Evolutionary conservation across 805 yeast genomes (phyloP).

Genomic region (Scheffersomyces lignosus): DNA sequence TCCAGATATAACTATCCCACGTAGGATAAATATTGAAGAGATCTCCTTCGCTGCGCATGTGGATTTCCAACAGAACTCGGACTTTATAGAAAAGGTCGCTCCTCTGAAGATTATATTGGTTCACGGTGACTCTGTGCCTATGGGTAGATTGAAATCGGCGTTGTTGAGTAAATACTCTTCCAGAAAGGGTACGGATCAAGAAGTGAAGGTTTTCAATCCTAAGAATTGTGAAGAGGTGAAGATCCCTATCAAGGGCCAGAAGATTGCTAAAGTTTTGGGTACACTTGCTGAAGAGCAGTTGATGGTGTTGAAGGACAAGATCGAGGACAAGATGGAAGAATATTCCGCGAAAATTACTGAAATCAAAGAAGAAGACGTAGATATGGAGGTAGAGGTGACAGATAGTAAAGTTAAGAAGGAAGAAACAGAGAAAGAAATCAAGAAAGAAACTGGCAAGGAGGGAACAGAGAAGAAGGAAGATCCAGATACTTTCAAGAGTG

Average conservation of each 20-base stretch:
- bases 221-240: slow-evolving; percentile 80
- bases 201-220: slow-evolving; percentile 89
- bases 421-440: not conserved
- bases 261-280: slow-evolving; percentile 73
- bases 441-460: slow-evolving; percentile 1
- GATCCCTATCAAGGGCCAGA: slow-evolving; percentile 77
- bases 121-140: slow-evolving; percentile 97
- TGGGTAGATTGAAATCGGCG: slow-evolving; percentile 96
- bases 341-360: slow-evolving; percentile 38
- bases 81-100: slow-evolving; percentile 83
- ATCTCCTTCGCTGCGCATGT: slow-evolving; percentile 99
- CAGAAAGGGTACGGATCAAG: slow-evolving; percentile 81
- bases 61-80: slow-evolving; percentile 89
- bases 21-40: slow-evolving; percentile 86
- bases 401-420: slow-evolving; percentile 1
- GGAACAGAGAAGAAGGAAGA: slow-evolving; percentile 3
- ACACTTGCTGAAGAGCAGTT: slow-evolving; percentile 48
- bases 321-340: slow-evolving; percentile 57
- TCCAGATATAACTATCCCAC: slow-evolving; percentile 81
- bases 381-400: not conserved
- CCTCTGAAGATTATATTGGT: slow-evolving; percentile 87
- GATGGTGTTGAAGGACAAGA: slow-evolving; percentile 41
- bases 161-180: slow-evolving; percentile 80
- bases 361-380: slow-evolving; percentile 8
- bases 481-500: slow-evolving; percentile 12